Conservation (phyloP, 495 filamentous ascomycete genomes). For the Xylaria flabelliformis region DNA sequence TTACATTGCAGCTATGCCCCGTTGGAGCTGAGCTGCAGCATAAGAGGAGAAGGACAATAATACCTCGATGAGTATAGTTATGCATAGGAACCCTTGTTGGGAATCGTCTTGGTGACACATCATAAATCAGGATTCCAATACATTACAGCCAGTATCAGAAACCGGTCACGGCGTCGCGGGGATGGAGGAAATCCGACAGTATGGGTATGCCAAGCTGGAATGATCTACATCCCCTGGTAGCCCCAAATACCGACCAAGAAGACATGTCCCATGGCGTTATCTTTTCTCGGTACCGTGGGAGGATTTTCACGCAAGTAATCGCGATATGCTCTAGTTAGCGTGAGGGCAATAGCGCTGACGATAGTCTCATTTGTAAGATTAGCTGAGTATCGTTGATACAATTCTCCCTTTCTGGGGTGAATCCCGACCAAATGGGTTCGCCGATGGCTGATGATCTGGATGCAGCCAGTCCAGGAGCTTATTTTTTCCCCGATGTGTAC, state of each 20-base stretch:
- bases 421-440: conserved; percentile 12
- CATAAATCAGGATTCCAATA: conserved; percentile 21
- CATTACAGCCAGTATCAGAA: conserved; percentile 13
- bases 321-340: not conserved
- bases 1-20: conserved; percentile 24
- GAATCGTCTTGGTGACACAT: conserved; percentile 11
- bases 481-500: not conserved
- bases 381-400: not conserved
- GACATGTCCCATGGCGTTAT: conserved; percentile 2
- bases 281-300: conserved; percentile 1
- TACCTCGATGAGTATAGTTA: conserved; percentile 9
- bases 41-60: not conserved
- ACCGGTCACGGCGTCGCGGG: conserved; percentile 8
- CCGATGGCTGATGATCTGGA: conserved; percentile 10
- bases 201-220: conserved; percentile 29
- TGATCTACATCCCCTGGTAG: conserved; percentile 19
- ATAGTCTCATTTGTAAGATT: conserved; percentile 12
- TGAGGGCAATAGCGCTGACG: conserved; percentile 16
- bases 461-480: conserved; percentile 5
- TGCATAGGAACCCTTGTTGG: not conserved
- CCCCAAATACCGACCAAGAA: conserved; percentile 5
- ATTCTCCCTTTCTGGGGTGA: not conserved
- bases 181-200: conserved; percentile 29
- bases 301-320: conserved; percentile 3
- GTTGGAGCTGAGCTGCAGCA: conserved; percentile 24